Evolutionary conservation across 352 stramenopile species (phyloP).

Genomic region (Phytophthora europaea): DNA sequence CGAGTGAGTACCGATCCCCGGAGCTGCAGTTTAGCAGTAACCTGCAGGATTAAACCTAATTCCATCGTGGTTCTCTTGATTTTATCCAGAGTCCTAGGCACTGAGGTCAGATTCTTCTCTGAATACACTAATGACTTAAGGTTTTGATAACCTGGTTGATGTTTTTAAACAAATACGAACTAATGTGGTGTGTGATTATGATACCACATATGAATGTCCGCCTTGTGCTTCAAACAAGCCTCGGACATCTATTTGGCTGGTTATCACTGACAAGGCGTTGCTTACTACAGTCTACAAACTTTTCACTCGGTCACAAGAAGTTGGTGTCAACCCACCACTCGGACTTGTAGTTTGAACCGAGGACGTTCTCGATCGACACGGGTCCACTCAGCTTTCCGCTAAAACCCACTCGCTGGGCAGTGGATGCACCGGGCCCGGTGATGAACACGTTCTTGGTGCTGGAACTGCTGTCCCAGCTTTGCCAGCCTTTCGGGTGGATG

Average conservation of each 20-base stretch:
- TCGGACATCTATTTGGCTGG: not conserved
- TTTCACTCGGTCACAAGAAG: conserved; percentile 6
- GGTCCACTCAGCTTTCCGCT: not conserved
- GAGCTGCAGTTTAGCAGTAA: no score
- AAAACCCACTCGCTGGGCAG: conserved; percentile 5
- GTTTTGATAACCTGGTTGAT: no score
- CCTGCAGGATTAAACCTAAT: no score
- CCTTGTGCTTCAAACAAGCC: no score
- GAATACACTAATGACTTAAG: no score
- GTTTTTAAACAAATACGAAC: no score
- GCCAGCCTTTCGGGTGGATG: conserved; percentile 18
- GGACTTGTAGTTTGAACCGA: conserved; percentile 1
- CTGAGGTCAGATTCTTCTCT: no score
- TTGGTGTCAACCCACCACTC: conserved; percentile 25
- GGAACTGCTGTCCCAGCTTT: not conserved
- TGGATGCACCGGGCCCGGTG: conserved; percentile 1
- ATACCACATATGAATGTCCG: no score
- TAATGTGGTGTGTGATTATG: no score
- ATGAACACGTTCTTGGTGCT: conserved; percentile 19
- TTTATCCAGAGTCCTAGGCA: no score
- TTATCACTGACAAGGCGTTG: not conserved
- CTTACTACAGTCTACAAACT: not conserved
- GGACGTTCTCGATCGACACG: not conserved
- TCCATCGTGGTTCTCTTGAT: no score
- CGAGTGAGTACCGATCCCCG: not conserved